Evolutionary conservation across 768 basidiomycete species (phyloP).

Genomic region (Rhodotorula taiwanensis): DNA sequence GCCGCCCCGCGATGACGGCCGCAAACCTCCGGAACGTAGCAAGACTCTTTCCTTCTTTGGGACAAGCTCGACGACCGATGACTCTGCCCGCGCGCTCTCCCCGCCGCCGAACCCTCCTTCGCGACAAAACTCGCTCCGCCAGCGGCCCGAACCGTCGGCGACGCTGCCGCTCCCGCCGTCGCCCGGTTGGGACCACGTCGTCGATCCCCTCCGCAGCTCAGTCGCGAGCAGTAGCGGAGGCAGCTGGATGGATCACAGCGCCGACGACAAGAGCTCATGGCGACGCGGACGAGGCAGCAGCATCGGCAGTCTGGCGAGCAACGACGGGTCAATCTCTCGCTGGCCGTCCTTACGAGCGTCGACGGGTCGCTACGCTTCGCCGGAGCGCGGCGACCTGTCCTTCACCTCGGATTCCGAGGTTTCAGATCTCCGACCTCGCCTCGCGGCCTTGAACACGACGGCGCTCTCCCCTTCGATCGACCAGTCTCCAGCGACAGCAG

Average conservation of each 20-base stretch:
- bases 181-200: not conserved
- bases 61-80: not conserved
- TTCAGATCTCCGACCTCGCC: not conserved
- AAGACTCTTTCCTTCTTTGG: constrained; percentile 36
- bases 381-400: not conserved
- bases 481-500: not conserved
- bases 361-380: not conserved
- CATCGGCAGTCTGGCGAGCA: constrained; percentile 3
- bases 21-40: constrained; percentile 5
- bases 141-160: not conserved
- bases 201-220: not conserved
- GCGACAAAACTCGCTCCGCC: constrained; percentile 18
- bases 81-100: not conserved
- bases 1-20: not conserved
- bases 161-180: not conserved
- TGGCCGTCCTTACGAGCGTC: not conserved
- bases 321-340: not conserved
- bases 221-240: constrained; percentile 7
- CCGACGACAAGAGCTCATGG: not conserved
- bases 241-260: constrained; percentile 13
- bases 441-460: constrained; percentile 7
- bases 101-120: constrained; percentile 32
- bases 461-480: not conserved
- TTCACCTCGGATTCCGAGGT: not conserved
- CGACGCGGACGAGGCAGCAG: not conserved